Percentiles rank a stretch among this genome's conserved stretches.
These are phyloP conservation scores for Erysimum pusillum DNA, from an alignment of 441 rosid genomes.

Conservation along the genomic window DNA sequence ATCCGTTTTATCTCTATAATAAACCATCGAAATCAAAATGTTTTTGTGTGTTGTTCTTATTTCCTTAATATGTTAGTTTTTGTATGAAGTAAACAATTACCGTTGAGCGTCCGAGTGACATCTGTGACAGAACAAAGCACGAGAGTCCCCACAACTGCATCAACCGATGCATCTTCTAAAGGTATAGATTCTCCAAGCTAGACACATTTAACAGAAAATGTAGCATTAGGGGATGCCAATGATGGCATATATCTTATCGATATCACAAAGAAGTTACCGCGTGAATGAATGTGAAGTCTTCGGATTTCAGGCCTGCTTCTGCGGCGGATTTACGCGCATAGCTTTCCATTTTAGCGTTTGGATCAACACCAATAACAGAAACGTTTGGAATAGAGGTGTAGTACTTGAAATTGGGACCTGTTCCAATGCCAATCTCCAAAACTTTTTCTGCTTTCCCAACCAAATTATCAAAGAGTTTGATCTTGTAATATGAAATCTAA, in stretches of 20 bases:
- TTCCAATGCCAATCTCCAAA: conserved; percentile 90
- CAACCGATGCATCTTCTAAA: conserved; percentile 76
- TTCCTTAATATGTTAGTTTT: neutral
- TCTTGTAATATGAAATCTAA: conserved; percentile 76
- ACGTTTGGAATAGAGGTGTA: conserved; percentile 59
- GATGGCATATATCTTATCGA: neutral
- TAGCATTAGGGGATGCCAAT: conserved; percentile 6
- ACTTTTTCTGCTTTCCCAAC: conserved; percentile 69
- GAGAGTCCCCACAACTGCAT: conserved; percentile 90
- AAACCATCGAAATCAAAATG: conserved; percentile 14
- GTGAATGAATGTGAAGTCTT: conserved; percentile 69
- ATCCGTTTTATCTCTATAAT: conserved; percentile 79
- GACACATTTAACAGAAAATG: neutral
- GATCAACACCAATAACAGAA: conserved; percentile 80
- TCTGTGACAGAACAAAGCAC: conserved; percentile 86
- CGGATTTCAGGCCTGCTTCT: conserved; percentile 67
- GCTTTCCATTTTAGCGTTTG: conserved; percentile 75
- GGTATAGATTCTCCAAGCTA: conserved; percentile 95
- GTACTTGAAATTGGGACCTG: conserved; percentile 88
- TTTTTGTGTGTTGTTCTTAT: neutral
- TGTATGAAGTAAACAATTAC: conserved; percentile 45
- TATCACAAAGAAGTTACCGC: conserved; percentile 55
- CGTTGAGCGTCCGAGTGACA: conserved; percentile 67
- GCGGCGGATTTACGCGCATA: conserved; percentile 71
- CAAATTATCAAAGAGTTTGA: conserved; percentile 63